Evolutionary conservation across 495 filamentous ascomycete species (phyloP).

Genomic region (Immersiella caudata): DNA sequence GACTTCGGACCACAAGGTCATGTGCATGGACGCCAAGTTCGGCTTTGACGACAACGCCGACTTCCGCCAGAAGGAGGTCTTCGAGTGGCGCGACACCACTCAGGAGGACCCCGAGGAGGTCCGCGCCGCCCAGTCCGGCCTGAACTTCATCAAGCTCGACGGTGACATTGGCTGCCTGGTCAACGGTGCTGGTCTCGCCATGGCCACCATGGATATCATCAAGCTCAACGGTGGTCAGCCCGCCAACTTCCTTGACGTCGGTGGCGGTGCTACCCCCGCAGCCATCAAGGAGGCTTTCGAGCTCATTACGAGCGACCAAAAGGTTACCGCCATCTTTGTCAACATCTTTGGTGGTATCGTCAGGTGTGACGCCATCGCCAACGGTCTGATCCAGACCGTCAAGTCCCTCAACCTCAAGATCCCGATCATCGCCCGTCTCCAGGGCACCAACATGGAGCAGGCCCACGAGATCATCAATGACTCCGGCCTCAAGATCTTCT

Average conservation of each 20-base stretch:
- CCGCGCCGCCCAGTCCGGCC: constrained; percentile 85
- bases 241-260: constrained; percentile 98
- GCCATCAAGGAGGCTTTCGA: constrained; percentile 98
- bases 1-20: constrained; percentile 94
- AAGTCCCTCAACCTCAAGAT: constrained; percentile 92
- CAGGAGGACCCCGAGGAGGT: constrained; percentile 99
- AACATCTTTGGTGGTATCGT: constrained; percentile 99
- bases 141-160: constrained; percentile 99
- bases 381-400: constrained; percentile 92
- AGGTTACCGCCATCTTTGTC: constrained; percentile 98
- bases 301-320: constrained; percentile 96
- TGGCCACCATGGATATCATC: constrained; percentile 99
- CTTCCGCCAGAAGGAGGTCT: constrained; percentile 95
- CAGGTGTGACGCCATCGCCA: constrained; percentile 95
- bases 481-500: constrained; percentile 98
- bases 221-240: constrained; percentile 96
- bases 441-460: constrained; percentile 98
- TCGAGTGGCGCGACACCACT: constrained; percentile 86
- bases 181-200: constrained; percentile 97
- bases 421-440: constrained; percentile 92
- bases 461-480: constrained; percentile 96
- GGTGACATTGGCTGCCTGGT: constrained; percentile 99
- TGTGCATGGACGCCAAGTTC: constrained; percentile 99
- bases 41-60: constrained; percentile 98
- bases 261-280: constrained; percentile 92